phyloP scores from a whole-genome alignment of 208 protist species.

The Trypanosoma conorhini region DNA sequence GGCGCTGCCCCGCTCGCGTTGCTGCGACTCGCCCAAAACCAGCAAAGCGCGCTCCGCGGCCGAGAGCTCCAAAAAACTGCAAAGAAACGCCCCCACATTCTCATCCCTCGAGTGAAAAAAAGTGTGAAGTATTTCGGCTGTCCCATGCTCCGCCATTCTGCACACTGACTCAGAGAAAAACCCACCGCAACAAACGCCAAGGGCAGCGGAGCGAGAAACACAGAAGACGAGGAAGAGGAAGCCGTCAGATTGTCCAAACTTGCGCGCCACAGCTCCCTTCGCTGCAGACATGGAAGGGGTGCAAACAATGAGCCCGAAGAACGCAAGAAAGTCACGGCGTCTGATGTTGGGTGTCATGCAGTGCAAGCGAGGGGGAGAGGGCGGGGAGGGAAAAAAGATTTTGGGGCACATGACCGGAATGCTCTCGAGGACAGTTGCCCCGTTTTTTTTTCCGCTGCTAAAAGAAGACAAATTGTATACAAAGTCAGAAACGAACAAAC shows the following conservation, averaged over 20 bases:
- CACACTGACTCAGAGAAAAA: neutral
- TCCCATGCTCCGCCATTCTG: neutral
- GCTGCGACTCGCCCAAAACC: neutral
- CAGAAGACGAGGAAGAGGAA: neutral
- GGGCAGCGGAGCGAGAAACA: neutral
- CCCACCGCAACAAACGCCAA: neutral
- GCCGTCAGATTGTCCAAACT: neutral
- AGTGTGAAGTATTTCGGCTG: constrained; percentile 1
- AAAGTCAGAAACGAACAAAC: neutral
- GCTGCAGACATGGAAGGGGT: neutral
- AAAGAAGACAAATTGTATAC: neutral
- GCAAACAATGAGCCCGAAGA: neutral
- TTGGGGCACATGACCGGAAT: neutral
- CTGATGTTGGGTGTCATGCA: neutral
- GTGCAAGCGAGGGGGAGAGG: neutral
- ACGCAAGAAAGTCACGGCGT: neutral
- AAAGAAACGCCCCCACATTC: constrained; percentile 22
- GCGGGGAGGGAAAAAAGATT: too few species aligned
- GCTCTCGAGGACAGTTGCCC: neutral
- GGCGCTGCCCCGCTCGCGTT: neutral
- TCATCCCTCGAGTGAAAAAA: constrained; percentile 21
- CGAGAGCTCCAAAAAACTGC: constrained; percentile 14
- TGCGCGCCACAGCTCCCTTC: neutral
- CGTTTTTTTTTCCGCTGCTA: neutral
- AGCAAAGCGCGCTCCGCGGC: constrained; percentile 20